Percentiles rank a stretch among this genome's conserved stretches.
Conservation (phyloP, 2,329 filamentous ascomycete genomes). For the Passalora sequoiae region DNA sequence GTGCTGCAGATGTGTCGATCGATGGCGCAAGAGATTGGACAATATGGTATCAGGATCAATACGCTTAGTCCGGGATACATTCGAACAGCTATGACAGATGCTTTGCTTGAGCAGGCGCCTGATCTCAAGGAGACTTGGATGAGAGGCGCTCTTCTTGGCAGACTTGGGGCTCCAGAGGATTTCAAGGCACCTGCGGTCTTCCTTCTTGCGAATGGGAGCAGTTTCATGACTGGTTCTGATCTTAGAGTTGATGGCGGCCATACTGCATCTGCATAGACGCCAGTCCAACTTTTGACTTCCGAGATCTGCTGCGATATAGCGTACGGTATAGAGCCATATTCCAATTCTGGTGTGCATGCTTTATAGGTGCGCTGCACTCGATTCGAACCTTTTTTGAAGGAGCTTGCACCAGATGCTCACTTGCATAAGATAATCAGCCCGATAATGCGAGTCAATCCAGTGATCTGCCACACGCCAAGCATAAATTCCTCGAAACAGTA, state of each 20-base stretch:
- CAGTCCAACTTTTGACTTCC: neutral
- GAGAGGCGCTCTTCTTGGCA: constrained; percentile 50
- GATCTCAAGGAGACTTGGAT: constrained; percentile 52
- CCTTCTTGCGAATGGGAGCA: constrained; percentile 61
- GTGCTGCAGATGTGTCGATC: constrained; percentile 50
- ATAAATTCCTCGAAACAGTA: no score
- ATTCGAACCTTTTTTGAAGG: neutral
- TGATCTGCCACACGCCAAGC: no score
- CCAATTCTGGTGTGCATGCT: neutral
- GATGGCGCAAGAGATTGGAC: constrained; percentile 51
- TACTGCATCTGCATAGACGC: constrained; percentile 18
- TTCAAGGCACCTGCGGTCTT: constrained; percentile 64
- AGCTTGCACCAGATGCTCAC: neutral
- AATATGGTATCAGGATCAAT: constrained; percentile 32
- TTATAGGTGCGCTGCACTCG: neutral
- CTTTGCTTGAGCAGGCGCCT: constrained; percentile 39
- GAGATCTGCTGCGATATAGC: neutral
- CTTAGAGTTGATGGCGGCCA: constrained; percentile 69
- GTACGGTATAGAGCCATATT: neutral
- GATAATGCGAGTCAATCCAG: no score
- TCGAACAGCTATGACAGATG: constrained; percentile 35
- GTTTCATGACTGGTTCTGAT: constrained; percentile 66
- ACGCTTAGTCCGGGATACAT: constrained; percentile 34
- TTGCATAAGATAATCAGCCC: no score
- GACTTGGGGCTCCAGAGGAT: constrained; percentile 53